phyloP scores from a whole-genome alignment of 805 yeast genomes.

The Suhomyces kilbournensis region DNA sequence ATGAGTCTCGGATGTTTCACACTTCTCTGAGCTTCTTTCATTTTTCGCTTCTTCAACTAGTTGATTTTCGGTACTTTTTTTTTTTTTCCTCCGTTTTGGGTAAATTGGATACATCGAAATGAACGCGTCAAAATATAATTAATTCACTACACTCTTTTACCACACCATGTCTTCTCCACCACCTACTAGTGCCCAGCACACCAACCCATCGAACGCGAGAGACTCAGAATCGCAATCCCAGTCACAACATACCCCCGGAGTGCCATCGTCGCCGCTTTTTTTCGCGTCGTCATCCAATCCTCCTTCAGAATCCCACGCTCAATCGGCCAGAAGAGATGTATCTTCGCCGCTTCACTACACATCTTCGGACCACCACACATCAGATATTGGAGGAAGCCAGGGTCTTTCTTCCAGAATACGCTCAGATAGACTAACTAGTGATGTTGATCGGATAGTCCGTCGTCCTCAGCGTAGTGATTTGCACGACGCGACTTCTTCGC shows the following conservation, averaged over 20 bases:
- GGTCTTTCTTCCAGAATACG: constrained; percentile 28
- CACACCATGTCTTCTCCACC: constrained; percentile 13
- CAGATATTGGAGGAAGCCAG: constrained; percentile 30
- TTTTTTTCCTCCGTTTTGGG: constrained; percentile 4
- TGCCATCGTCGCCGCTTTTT: constrained; percentile 58
- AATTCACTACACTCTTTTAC: background rate
- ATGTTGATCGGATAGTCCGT: constrained; percentile 42
- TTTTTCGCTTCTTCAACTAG: background rate
- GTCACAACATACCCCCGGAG: constrained; percentile 31
- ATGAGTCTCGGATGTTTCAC: background rate
- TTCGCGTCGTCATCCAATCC: constrained; percentile 47
- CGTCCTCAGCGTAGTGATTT: constrained; percentile 74
- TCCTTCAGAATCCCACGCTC: constrained; percentile 26
- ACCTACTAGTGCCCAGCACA: constrained; percentile 38
- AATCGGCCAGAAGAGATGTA: constrained; percentile 27
- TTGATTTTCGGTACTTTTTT: background rate
- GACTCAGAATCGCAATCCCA: constrained; percentile 38
- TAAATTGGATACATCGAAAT: constrained; percentile 1
- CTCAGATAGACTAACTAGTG: constrained; percentile 45
- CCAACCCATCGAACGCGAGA: constrained; percentile 26
- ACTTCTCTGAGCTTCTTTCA: background rate
- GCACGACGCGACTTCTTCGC: constrained; percentile 68
- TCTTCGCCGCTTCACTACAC: constrained; percentile 54
- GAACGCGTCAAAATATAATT: constrained; percentile 17
- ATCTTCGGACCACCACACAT: constrained; percentile 37